phyloP scores from a whole-genome alignment of 768 basidiomycete genomes.

The Leccinum subgranulosum region DNA sequence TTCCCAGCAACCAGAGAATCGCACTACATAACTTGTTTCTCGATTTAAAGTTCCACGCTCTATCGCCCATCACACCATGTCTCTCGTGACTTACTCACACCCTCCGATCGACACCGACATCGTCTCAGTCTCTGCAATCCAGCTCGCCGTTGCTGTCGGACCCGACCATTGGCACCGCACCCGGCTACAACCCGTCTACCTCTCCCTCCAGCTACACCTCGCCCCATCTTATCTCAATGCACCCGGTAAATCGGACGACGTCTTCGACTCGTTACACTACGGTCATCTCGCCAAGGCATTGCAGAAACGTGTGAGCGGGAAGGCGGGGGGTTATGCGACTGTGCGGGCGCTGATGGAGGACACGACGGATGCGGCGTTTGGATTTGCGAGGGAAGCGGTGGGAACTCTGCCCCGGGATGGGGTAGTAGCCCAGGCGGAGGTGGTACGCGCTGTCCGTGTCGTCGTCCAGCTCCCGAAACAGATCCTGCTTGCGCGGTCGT shows the following conservation, averaged over 20 bases:
- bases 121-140: slow-evolving; percentile 44
- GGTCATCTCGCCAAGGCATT: slow-evolving; percentile 55
- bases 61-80: not conserved
- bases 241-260: slow-evolving; percentile 49
- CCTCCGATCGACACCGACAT: slow-evolving; percentile 30
- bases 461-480: slow-evolving; percentile 45
- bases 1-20: not conserved
- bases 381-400: slow-evolving; percentile 35
- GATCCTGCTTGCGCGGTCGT: slow-evolving; percentile 47
- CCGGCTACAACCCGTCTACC: slow-evolving; percentile 48
- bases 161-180: slow-evolving; percentile 49
- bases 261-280: slow-evolving; percentile 61
- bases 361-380: slow-evolving; percentile 37
- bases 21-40: no score
- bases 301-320: slow-evolving; percentile 22
- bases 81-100: not conserved
- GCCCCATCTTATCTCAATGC: slow-evolving; percentile 38
- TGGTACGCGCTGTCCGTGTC: slow-evolving; percentile 36
- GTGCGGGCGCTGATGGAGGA: slow-evolving; percentile 33
- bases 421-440: not conserved
- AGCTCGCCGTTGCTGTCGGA: slow-evolving; percentile 42
- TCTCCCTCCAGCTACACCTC: slow-evolving; percentile 47
- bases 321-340: slow-evolving; percentile 23
- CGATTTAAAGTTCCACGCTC: not conserved
- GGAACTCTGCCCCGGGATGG: not conserved